Conservation (phyloP, 176 grass and related monocot species). For the Alloteropsis semialata region DNA sequence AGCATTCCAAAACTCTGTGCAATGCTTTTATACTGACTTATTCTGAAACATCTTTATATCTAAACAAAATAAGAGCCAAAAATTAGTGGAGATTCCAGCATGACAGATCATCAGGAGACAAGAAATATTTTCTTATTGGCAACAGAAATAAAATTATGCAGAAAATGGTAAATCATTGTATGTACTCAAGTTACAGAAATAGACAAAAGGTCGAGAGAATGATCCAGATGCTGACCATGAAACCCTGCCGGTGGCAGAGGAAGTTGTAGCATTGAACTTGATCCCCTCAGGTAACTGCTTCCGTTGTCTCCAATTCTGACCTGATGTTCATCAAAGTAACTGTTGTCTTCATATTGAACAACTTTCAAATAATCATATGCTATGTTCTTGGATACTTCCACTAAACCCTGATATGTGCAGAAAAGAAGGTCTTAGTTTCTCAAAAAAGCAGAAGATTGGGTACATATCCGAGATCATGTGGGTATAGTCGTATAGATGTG, state of each 20-base stretch:
- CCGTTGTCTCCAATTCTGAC: background rate
- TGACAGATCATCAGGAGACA: no score
- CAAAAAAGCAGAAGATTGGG: no score
- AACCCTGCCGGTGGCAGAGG: background rate
- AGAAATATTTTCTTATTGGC: no score
- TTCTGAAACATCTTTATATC: no score
- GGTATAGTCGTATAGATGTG: background rate
- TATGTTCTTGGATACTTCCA: background rate
- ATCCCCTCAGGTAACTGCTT: background rate
- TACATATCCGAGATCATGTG: no score
- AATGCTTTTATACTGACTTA: no score
- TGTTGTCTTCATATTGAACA: background rate
- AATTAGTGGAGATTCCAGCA: no score
- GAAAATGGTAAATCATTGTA: background rate
- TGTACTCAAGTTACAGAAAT: background rate
- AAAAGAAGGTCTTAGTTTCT: background rate
- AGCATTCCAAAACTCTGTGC: no score
- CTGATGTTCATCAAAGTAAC: background rate
- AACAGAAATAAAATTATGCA: background rate
- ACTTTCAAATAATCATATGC: constrained; percentile 3
- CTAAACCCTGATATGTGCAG: background rate
- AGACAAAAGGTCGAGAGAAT: background rate
- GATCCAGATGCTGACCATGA: background rate
- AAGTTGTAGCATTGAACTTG: background rate
- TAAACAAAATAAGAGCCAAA: no score